These are phyloP conservation scores for Tilletia caries DNA, from an alignment of 1,284 basidiomycete genomes.

Conservation along the genomic window DNA sequence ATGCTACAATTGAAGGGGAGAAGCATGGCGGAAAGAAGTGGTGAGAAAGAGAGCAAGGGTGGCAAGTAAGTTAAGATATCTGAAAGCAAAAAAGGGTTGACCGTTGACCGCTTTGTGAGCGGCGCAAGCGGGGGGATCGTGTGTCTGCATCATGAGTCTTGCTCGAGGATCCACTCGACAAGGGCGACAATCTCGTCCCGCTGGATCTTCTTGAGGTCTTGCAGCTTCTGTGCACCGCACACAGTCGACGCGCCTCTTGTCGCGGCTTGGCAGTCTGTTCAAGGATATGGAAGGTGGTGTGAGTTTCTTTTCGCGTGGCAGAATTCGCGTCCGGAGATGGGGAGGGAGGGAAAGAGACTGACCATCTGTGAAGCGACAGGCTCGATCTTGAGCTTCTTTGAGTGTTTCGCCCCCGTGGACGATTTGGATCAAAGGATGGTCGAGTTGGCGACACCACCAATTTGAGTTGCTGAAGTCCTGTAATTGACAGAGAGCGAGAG, in stretches of 20 bases:
- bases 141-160: background rate
- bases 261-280: conserved; percentile 3
- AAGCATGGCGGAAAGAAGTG: too few species aligned
- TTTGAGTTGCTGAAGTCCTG: conserved; percentile 13
- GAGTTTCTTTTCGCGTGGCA: too few species aligned
- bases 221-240: conserved; percentile 1
- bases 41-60: too few species aligned
- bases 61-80: too few species aligned
- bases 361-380: conserved; percentile 10
- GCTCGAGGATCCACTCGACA: conserved; percentile 9
- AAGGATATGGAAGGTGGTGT: background rate
- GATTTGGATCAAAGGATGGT: conserved; percentile 5
- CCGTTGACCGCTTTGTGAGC: too few species aligned
- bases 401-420: background rate
- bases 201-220: conserved; percentile 5
- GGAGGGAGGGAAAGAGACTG: background rate
- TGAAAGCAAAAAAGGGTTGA: too few species aligned
- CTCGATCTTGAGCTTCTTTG: background rate
- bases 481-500: background rate
- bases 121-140: too few species aligned
- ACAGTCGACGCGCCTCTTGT: background rate
- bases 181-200: background rate
- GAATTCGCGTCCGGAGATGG: background rate
- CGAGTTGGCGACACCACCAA: background rate
- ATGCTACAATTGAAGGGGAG: too few species aligned